Conservation (phyloP, 2,329 filamentous ascomycete genomes). For the Hyphodiscus sp. region DNA sequence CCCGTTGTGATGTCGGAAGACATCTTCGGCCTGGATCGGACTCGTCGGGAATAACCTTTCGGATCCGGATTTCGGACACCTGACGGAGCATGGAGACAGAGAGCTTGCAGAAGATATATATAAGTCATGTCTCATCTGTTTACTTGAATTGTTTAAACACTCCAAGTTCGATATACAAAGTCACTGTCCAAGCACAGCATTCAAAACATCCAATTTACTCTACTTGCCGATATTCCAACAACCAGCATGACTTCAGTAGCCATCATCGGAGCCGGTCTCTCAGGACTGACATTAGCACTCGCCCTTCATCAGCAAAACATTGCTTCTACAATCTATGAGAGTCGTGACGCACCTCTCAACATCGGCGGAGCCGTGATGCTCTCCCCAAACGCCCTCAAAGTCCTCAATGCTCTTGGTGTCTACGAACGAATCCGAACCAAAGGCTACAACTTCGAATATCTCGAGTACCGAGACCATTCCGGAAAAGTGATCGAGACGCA, state of each 20-base stretch:
- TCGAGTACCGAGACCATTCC: slow-evolving; percentile 38
- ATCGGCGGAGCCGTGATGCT: slow-evolving; percentile 52
- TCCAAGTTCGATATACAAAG: no score
- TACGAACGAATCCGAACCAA: slow-evolving; percentile 39
- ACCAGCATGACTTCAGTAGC: slow-evolving; percentile 23
- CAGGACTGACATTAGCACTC: slow-evolving; percentile 49
- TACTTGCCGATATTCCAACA: no score
- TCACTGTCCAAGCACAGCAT: no score
- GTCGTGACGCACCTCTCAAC: slow-evolving; percentile 37
- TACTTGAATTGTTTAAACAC: no score
- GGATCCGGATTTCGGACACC: no score
- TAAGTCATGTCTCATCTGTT: no score
- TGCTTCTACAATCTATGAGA: slow-evolving; percentile 44
- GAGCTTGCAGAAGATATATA: no score
- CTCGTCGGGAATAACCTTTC: no score
- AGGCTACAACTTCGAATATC: slow-evolving; percentile 44
- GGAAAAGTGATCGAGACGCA: slow-evolving; percentile 34
- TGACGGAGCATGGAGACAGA: no score
- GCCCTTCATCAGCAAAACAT: slow-evolving; percentile 47
- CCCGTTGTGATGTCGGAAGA: no score
- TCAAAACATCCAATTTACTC: no score
- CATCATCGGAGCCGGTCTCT: slow-evolving; percentile 42
- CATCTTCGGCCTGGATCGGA: no score
- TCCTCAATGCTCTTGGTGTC: slow-evolving; percentile 45
- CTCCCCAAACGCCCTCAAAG: slow-evolving; percentile 49